Percentiles rank a stretch among this genome's conserved stretches.
Evolutionary conservation across 129 eudicot genomes (phyloP).

Genomic region (Tanacetum coccineum): DNA sequence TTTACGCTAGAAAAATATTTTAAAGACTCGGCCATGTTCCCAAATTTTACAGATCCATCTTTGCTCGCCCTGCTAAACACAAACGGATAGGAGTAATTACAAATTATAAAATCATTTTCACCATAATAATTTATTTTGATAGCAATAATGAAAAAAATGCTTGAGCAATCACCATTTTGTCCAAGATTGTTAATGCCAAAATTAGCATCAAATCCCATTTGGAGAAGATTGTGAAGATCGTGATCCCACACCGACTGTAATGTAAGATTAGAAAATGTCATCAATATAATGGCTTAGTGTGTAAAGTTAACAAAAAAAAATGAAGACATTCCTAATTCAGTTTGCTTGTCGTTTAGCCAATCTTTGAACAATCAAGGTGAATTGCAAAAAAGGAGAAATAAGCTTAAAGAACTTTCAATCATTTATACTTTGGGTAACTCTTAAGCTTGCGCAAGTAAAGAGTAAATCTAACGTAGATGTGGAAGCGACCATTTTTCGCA

Average conservation of each 20-base stretch:
- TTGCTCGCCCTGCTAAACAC: slow-evolving; percentile 49
- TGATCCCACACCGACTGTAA: slow-evolving; percentile 60
- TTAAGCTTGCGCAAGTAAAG: too few species aligned
- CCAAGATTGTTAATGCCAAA: slow-evolving; percentile 53
- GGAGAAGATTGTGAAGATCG: slow-evolving; percentile 76
- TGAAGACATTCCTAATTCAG: too few species aligned
- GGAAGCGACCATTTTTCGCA: too few species aligned
- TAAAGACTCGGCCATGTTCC: slow-evolving; percentile 11
- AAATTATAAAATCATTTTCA: neutral
- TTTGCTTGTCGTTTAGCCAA: too few species aligned
- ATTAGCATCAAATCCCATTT: too few species aligned
- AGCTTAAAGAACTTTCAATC: too few species aligned
- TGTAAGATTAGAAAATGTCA: slow-evolving; percentile 6
- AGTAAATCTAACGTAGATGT: too few species aligned
- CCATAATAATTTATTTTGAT: too few species aligned
- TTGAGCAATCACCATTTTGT: slow-evolving; percentile 49
- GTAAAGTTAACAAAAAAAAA: neutral
- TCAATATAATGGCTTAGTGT: too few species aligned
- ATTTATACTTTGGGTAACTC: too few species aligned
- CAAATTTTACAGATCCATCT: slow-evolving; percentile 59
- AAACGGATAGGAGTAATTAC: neutral
- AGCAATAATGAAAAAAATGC: neutral
- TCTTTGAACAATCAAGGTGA: too few species aligned
- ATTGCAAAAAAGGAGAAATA: too few species aligned
- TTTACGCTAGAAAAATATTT: slow-evolving; percentile 24